Evolutionary conservation across 2,329 filamentous ascomycete genomes (phyloP).

Genomic region (Talaromyces albobiverticillius): DNA sequence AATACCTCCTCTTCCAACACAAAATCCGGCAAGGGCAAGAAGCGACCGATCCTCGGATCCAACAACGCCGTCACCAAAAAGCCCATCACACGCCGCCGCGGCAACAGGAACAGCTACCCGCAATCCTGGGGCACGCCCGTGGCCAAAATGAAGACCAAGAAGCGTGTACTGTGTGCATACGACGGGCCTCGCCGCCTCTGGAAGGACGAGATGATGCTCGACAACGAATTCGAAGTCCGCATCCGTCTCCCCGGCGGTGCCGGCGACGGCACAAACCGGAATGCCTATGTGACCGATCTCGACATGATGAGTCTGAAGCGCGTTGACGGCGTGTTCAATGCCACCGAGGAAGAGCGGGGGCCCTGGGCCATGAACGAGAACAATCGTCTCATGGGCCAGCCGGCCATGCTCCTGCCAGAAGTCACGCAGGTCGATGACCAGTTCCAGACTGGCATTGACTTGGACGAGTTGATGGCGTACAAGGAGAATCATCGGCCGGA

Average conservation of each 20-base stretch:
- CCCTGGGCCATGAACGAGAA: slow-evolving; percentile 51
- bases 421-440: slow-evolving; percentile 28
- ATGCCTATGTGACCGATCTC: slow-evolving; percentile 85
- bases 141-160: slow-evolving; percentile 97
- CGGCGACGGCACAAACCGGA: slow-evolving; percentile 77
- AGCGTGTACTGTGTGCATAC: slow-evolving; percentile 89
- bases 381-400: slow-evolving; percentile 32
- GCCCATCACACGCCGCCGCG: slow-evolving; percentile 66
- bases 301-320: slow-evolving; percentile 87
- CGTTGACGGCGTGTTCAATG: slow-evolving; percentile 76
- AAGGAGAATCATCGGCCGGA: neutral
- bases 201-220: slow-evolving; percentile 99
- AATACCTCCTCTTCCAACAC: neutral
- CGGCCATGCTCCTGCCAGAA: slow-evolving; percentile 30
- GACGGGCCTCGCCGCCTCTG: slow-evolving; percentile 82
- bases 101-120: slow-evolving; percentile 91
- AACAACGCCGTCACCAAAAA: slow-evolving; percentile 48
- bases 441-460: slow-evolving; percentile 36
- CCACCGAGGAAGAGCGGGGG: slow-evolving; percentile 83
- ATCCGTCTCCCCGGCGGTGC: slow-evolving; percentile 72
- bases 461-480: slow-evolving; percentile 15
- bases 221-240: slow-evolving; percentile 90
- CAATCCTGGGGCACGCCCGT: slow-evolving; percentile 89
- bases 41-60: slow-evolving; percentile 49
- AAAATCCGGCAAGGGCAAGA: neutral